Evolutionary conservation across 129 eudicot species (phyloP).

Genomic region (Calendula officinalis): DNA sequence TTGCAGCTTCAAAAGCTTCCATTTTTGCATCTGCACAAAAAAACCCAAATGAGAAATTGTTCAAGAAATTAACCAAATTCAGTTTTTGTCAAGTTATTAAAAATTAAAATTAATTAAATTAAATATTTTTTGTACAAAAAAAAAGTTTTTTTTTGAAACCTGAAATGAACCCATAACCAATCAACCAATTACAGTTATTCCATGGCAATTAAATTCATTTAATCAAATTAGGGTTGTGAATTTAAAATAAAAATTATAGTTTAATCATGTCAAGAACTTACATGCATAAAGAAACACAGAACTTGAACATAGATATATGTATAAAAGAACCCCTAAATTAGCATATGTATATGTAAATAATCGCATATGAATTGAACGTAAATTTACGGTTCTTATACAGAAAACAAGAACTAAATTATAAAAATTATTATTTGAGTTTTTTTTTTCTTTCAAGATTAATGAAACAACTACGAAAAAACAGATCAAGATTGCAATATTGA

Average conservation of each 20-base stretch:
- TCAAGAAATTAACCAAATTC: not conserved
- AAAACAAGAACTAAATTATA: not conserved
- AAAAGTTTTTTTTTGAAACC: too few species aligned
- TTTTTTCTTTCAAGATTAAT: not conserved
- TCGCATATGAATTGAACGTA: constrained; percentile 5
- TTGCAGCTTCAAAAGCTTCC: constrained; percentile 60
- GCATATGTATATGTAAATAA: not conserved
- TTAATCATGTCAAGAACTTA: constrained; percentile 2
- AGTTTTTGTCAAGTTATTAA: not conserved
- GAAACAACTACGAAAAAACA: not conserved
- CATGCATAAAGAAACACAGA: constrained; percentile 4
- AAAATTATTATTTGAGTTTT: not conserved
- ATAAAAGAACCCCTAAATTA: constrained; percentile 19
- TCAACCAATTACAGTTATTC: not conserved
- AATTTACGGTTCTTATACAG: not conserved
- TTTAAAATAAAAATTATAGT: not conserved
- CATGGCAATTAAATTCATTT: constrained; percentile 1
- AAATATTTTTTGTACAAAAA: too few species aligned
- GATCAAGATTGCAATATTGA: constrained; percentile 14
- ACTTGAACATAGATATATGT: too few species aligned
- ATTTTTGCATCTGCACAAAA: constrained; percentile 39
- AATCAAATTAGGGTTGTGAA: constrained; percentile 1
- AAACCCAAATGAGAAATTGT: constrained; percentile 24
- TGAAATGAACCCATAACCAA: too few species aligned
- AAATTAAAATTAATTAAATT: too few species aligned